Conservation (phyloP, 2,329 filamentous ascomycete genomes). For the Stemphylium lycopersici region DNA sequence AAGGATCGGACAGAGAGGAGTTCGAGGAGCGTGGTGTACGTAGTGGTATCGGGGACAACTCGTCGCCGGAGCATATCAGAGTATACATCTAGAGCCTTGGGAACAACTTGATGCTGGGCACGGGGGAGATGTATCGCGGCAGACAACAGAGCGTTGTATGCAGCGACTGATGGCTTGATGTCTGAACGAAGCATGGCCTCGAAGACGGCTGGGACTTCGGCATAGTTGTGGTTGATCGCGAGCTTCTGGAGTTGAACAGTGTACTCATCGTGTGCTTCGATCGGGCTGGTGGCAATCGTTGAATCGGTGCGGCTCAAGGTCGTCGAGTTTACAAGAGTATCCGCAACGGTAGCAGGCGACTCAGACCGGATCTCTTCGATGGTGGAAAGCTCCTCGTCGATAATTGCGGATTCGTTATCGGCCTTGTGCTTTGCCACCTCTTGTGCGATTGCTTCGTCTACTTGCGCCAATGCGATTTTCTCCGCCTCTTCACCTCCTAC, state of each 20-base stretch:
- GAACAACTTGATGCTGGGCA: conserved; percentile 81
- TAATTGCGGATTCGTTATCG: conserved; percentile 50
- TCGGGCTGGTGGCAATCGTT: conserved; percentile 65
- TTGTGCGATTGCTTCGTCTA: conserved; percentile 81
- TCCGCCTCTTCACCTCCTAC: conserved; percentile 56
- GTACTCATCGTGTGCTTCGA: conserved; percentile 69
- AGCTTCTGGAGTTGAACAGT: conserved; percentile 80
- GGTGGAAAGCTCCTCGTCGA: conserved; percentile 40
- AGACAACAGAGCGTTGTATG: conserved; percentile 90
- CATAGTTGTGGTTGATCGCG: conserved; percentile 73
- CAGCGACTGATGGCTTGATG: conserved; percentile 77
- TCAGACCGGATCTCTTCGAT: conserved; percentile 39
- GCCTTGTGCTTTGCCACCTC: conserved; percentile 71
- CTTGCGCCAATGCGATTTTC: conserved; percentile 72
- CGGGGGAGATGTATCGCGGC: conserved; percentile 83
- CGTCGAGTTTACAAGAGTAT: conserved; percentile 35
- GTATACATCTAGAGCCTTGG: conserved; percentile 93
- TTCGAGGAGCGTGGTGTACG: conserved; percentile 85
- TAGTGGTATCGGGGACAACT: conserved; percentile 80
- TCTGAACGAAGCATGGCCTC: conserved; percentile 86
- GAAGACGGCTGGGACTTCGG: conserved; percentile 88
- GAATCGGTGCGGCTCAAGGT: conserved; percentile 40
- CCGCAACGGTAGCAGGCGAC: conserved; percentile 41
- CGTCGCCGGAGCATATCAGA: conserved; percentile 92
- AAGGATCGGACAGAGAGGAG: conserved; percentile 81